Percentiles rank a stretch among this genome's conserved stretches.
Evolutionary conservation across 1,139 yeast genomes (phyloP).

Genomic region (Entelexis paramagnoliae): DNA sequence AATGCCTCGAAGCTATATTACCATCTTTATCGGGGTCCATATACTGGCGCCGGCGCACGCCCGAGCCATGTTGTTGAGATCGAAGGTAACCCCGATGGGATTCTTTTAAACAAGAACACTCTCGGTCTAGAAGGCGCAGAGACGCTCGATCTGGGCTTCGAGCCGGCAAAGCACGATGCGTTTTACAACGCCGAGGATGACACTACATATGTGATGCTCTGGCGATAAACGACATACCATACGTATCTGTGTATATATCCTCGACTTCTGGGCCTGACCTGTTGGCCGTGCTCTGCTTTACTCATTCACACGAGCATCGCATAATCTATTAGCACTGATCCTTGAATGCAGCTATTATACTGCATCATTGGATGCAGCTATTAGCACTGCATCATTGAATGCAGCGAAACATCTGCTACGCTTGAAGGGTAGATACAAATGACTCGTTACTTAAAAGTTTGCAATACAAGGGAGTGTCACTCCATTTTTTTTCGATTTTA

Average conservation of each 20-base stretch:
- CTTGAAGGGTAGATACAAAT: too few species aligned
- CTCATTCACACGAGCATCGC: too few species aligned
- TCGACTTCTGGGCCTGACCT: not conserved
- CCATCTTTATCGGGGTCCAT: slow-evolving; percentile 23
- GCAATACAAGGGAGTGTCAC: too few species aligned
- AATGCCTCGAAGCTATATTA: slow-evolving; percentile 12
- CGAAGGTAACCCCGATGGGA: slow-evolving; percentile 15
- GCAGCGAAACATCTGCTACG: too few species aligned
- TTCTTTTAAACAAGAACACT: not conserved
- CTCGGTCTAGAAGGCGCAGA: not conserved
- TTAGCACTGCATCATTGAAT: too few species aligned
- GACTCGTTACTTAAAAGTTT: too few species aligned
- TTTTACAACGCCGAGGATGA: slow-evolving; percentile 23
- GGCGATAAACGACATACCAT: slow-evolving; percentile 3
- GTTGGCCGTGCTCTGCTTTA: not conserved
- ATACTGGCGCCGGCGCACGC: slow-evolving; percentile 22
- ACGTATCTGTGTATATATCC: too few species aligned
- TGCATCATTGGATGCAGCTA: too few species aligned
- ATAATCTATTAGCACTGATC: too few species aligned
- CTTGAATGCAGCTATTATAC: too few species aligned
- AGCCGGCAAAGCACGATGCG: slow-evolving; percentile 21
- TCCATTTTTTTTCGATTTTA: too few species aligned
- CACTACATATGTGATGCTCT: slow-evolving; percentile 26
- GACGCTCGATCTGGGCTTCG: slow-evolving; percentile 8
- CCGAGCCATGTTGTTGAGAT: slow-evolving; percentile 25